Conservation (phyloP, 1,284 basidiomycete species). For the Trametes sp. region DNA sequence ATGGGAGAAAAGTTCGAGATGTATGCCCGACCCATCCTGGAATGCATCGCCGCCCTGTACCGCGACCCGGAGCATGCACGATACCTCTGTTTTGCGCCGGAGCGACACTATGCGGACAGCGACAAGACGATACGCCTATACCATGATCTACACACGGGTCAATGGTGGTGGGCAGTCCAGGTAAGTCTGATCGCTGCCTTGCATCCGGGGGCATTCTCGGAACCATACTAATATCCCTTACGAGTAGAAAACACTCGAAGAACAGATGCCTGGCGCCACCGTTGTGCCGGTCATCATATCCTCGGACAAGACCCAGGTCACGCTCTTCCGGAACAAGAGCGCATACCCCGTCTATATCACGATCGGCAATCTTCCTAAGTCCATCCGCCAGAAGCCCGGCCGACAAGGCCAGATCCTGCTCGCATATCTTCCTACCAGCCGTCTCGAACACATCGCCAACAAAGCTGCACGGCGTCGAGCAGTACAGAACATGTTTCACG, state of each 20-base stretch:
- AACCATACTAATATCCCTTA: no score
- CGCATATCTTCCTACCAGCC: slow-evolving; percentile 45
- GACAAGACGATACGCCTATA: slow-evolving; percentile 35
- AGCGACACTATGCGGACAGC: slow-evolving; percentile 40
- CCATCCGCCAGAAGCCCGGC: slow-evolving; percentile 44
- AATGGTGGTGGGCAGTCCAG: slow-evolving; percentile 51
- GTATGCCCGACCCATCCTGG: slow-evolving; percentile 39
- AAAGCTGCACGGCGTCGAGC: slow-evolving; percentile 15
- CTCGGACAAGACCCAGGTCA: slow-evolving; percentile 49
- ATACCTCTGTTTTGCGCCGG: slow-evolving; percentile 41
- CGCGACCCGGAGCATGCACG: slow-evolving; percentile 28
- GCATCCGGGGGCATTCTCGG: no score
- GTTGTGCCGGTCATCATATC: slow-evolving; percentile 50
- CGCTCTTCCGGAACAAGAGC: slow-evolving; percentile 45
- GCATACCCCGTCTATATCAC: slow-evolving; percentile 52
- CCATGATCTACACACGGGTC: slow-evolving; percentile 49
- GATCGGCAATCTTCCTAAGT: slow-evolving; percentile 53
- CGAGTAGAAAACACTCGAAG: slow-evolving; percentile 41
- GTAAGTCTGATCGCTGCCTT: no score
- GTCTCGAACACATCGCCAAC: slow-evolving; percentile 38
- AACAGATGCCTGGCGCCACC: slow-evolving; percentile 43
- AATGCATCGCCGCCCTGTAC: slow-evolving; percentile 32
- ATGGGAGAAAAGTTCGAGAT: slow-evolving; percentile 36
- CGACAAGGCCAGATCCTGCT: slow-evolving; percentile 44
- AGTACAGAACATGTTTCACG: slow-evolving; percentile 45